Evolutionary conservation across 495 filamentous ascomycete species (phyloP).

Genomic region (Apiosordaria backusii): DNA sequence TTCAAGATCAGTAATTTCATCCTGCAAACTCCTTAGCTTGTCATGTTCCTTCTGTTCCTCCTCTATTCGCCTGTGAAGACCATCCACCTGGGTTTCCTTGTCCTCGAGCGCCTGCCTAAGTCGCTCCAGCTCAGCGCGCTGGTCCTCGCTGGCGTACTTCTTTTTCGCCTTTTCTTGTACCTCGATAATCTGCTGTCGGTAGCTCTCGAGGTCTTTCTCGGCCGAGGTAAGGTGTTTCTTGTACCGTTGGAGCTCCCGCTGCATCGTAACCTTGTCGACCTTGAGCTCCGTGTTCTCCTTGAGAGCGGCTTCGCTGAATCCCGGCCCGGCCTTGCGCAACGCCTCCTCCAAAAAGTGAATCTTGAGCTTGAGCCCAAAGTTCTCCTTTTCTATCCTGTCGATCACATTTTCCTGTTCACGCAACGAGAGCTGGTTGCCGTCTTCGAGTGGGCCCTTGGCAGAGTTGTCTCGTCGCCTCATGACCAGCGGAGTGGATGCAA

Average conservation of each 20-base stretch:
- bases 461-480: constrained; percentile 52
- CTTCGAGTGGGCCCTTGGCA: constrained; percentile 60
- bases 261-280: constrained; percentile 80
- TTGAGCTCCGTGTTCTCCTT: constrained; percentile 96
- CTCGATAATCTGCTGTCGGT: constrained; percentile 72
- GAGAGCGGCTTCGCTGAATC: constrained; percentile 79
- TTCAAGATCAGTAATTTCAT: constrained; percentile 58
- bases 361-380: constrained; percentile 75
- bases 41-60: constrained; percentile 41
- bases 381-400: constrained; percentile 91
- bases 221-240: constrained; percentile 73
- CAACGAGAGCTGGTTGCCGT: constrained; percentile 84
- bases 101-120: constrained; percentile 50
- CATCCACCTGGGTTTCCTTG: constrained; percentile 53
- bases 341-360: constrained; percentile 78
- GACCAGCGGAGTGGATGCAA: constrained; percentile 73
- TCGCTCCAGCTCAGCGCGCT: constrained; percentile 56
- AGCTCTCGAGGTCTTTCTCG: constrained; percentile 75
- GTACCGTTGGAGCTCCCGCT: constrained; percentile 77
- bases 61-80: constrained; percentile 49
- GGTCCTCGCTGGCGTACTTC: constrained; percentile 62
- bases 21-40: constrained; percentile 50
- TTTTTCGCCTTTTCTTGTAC: constrained; percentile 73
- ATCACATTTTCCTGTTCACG: constrained; percentile 95
- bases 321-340: constrained; percentile 76